Evolutionary conservation across 805 yeast genomes (phyloP), one percentile per base, ranked within the genome.

Genomic region (Candida saitoana): DNA sequence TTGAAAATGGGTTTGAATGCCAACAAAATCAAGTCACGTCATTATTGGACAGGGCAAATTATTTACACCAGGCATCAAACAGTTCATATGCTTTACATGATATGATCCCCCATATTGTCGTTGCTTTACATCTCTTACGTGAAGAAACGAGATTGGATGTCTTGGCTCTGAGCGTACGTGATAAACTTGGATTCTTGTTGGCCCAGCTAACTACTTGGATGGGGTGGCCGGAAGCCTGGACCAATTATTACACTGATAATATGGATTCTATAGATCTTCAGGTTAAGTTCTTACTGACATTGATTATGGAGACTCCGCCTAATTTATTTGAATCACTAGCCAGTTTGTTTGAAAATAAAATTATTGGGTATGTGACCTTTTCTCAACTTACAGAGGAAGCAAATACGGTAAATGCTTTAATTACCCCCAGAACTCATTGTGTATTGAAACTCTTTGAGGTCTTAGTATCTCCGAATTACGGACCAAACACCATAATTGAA

Each of bases 181-280:
- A 63, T 3, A 60, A 61, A 24, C 51, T 90, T 20, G 79, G 84
- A 0, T 18, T 63, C 1, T 57, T 89, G 17, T 58, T 89, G n/a
- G 66, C 81, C 0, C 84, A 82, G 49, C 55, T 86, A 11, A 73
- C 83, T 0, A 50, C 67, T 9, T 78, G 87, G 81, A 76, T 83
- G 78, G 80, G 85, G 4, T 86, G 96, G 95, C 76, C 82, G 8
- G 78, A 70, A 1, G 44, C 51, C 0, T 86, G 96, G 96, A 56
- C 63, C 17, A 51, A 60, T 1, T 80, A 79, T 49, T 87, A 89
- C 55, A 63, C 60, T 49, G 49, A 62, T 2, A 65, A 67, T 5
- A 40, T 38, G 1, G 40, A 38, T 1, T 24, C 34, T 2, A 50
- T 79, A 5, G 82, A 77, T 48, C 49, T 51, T 14, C 51, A 57